phyloP scores from a whole-genome alignment of 164 flowering plant genomes.

The Liquidambar formosana region DNA sequence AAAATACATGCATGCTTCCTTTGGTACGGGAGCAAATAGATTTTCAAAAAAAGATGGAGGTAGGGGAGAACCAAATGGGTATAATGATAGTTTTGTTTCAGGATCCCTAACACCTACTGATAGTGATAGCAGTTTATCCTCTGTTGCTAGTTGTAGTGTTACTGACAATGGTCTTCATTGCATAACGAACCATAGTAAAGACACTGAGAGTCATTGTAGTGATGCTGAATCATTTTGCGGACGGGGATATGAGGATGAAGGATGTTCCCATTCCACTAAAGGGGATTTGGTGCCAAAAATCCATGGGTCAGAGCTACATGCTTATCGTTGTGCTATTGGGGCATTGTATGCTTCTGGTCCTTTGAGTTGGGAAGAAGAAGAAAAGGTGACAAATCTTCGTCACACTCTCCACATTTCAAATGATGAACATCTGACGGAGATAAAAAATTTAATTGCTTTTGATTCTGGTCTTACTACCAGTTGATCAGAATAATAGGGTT shows the following conservation, averaged over 20 bases:
- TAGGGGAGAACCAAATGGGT: not conserved
- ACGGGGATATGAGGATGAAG: slow-evolving; percentile 7
- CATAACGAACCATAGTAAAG: slow-evolving; percentile 11
- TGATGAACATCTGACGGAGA: slow-evolving; percentile 19
- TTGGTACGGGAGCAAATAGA: slow-evolving; percentile 11
- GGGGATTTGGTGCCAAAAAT: slow-evolving; percentile 16
- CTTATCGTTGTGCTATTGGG: slow-evolving; percentile 7
- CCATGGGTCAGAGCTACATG: slow-evolving; percentile 29
- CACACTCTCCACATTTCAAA: not conserved
- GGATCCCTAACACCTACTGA: slow-evolving; percentile 14
- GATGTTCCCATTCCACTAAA: slow-evolving; percentile 2
- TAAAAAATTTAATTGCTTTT: not conserved
- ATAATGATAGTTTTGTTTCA: slow-evolving; percentile 1
- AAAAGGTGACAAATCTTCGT: slow-evolving; percentile 9
- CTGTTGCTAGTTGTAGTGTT: slow-evolving; percentile 41
- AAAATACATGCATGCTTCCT: slow-evolving; percentile 27
- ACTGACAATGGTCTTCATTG: slow-evolving; percentile 3
- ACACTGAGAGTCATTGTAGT: slow-evolving; percentile 21
- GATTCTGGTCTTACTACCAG: not conserved
- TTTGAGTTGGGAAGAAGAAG: slow-evolving; percentile 10
- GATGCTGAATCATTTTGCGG: slow-evolving; percentile 29
- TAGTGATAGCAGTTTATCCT: slow-evolving; percentile 17
- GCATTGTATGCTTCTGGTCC: slow-evolving; percentile 11
- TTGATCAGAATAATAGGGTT: not conserved
- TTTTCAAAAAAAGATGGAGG: not conserved